phyloP scores from a whole-genome alignment of 1,139 yeast species.

The Geotrichum bryndzae region DNA sequence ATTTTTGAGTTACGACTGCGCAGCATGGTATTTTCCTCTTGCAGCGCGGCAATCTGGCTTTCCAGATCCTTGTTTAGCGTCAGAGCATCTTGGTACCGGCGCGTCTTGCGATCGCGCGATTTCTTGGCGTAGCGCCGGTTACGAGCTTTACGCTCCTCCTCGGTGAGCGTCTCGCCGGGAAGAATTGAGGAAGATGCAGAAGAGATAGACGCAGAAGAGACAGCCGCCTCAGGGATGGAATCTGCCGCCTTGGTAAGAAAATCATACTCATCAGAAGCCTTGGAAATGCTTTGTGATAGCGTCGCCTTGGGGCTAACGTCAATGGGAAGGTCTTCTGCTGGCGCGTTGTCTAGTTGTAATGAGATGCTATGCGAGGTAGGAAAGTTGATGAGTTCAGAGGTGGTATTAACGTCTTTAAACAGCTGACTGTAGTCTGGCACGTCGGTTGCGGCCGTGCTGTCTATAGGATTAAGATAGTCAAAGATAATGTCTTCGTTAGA shows the following conservation, averaged over 20 bases:
- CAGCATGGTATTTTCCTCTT: constrained; percentile 6
- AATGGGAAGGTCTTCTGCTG: background rate
- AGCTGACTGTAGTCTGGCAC: background rate
- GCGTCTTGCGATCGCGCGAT: constrained; percentile 17
- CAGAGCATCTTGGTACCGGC: constrained; percentile 12
- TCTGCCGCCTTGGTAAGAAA: background rate
- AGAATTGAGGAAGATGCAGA: background rate
- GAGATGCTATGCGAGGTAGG: background rate
- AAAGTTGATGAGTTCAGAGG: background rate
- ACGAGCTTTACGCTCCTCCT: constrained; percentile 17
- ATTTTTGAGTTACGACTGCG: background rate
- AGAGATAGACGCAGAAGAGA: background rate
- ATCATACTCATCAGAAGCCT: background rate
- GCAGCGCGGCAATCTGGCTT: background rate
- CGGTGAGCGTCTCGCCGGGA: constrained; percentile 3
- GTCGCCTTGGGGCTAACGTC: background rate
- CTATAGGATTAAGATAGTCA: background rate
- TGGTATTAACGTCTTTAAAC: background rate
- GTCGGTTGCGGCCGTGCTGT: background rate
- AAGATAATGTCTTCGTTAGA: background rate
- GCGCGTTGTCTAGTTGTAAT: background rate
- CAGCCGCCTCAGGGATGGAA: too few species aligned
- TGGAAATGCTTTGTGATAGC: background rate
- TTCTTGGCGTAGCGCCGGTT: constrained; percentile 18
- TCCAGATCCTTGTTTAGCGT: constrained; percentile 11